A percentile compares a stretch with the other conserved stretches of the same genome.
Evolutionary conservation across 2,329 filamentous ascomycete genomes (phyloP).

Genomic region (Colletotrichum cuscutae): DNA sequence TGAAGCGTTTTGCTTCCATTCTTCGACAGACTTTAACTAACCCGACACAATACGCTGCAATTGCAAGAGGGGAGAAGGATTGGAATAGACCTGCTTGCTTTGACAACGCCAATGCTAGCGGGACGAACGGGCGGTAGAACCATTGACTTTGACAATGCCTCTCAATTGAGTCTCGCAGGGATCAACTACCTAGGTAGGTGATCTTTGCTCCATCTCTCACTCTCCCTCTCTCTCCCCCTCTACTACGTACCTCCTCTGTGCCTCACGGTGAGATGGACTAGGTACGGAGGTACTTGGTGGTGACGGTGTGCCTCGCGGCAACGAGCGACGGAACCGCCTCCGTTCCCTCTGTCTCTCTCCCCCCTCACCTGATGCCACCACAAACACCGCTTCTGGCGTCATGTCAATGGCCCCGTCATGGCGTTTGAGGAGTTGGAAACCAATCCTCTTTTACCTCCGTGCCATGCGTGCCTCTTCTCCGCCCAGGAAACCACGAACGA

Average conservation of each 20-base stretch:
- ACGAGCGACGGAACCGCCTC: neutral
- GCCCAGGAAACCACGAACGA: neutral
- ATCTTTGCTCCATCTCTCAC: neutral
- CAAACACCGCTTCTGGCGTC: conserved; percentile 4
- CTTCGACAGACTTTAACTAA: neutral
- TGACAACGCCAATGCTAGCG: neutral
- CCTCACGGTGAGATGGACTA: neutral
- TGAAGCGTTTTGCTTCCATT: neutral
- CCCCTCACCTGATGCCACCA: neutral
- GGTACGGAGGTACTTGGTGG: neutral
- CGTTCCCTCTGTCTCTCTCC: neutral
- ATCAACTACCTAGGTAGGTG: neutral
- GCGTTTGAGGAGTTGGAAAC: neutral
- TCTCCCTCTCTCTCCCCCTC: too few species aligned
- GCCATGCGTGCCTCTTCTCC: neutral
- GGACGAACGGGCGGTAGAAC: neutral
- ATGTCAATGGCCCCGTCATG: conserved; percentile 2
- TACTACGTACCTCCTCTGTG: neutral
- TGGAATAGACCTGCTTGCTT: neutral
- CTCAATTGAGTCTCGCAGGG: conserved; percentile 1
- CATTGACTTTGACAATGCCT: neutral
- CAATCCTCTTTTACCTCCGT: neutral
- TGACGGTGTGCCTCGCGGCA: neutral
- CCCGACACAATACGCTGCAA: neutral
- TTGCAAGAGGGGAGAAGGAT: neutral